Evolutionary conservation across 2,329 filamentous ascomycete species (phyloP).

Genomic region (Fusarium acutatum): DNA sequence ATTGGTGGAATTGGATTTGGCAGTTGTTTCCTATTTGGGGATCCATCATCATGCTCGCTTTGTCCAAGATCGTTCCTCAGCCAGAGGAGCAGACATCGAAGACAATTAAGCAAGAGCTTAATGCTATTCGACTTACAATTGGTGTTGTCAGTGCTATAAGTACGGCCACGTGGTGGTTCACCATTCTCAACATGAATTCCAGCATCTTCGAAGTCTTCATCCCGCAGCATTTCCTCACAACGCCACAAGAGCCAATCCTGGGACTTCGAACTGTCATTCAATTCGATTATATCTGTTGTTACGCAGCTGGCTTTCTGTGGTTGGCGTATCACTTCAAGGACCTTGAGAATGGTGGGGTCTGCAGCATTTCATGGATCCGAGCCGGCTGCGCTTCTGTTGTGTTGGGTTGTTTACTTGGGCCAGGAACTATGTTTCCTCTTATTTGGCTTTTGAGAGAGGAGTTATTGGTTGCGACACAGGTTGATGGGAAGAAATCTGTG

Average conservation of each 20-base stretch:
- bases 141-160: neutral
- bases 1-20: constrained; percentile 47
- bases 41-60: constrained; percentile 23
- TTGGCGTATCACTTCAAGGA: constrained; percentile 36
- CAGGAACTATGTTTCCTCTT: constrained; percentile 22
- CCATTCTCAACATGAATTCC: neutral
- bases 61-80: neutral
- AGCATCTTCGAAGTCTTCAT: constrained; percentile 30
- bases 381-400: neutral
- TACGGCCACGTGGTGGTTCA: constrained; percentile 33
- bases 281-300: constrained; percentile 41
- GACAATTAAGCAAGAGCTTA: neutral
- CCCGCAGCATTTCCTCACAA: constrained; percentile 33
- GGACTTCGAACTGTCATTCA: constrained; percentile 38
- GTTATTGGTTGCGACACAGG: neutral
- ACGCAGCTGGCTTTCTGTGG: constrained; percentile 34
- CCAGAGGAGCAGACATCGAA: fast-evolving
- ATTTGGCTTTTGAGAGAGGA: constrained; percentile 35
- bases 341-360: constrained; percentile 30
- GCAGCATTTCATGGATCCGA: constrained; percentile 7
- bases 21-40: constrained; percentile 43
- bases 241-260: constrained; percentile 13
- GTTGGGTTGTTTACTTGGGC: constrained; percentile 8
- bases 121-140: neutral
- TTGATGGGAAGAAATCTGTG: neutral